These are phyloP conservation scores for Stagonosporopsis cucurbitacearum DNA, from an alignment of 2,329 filamentous ascomycete genomes.

Conservation along the genomic window DNA sequence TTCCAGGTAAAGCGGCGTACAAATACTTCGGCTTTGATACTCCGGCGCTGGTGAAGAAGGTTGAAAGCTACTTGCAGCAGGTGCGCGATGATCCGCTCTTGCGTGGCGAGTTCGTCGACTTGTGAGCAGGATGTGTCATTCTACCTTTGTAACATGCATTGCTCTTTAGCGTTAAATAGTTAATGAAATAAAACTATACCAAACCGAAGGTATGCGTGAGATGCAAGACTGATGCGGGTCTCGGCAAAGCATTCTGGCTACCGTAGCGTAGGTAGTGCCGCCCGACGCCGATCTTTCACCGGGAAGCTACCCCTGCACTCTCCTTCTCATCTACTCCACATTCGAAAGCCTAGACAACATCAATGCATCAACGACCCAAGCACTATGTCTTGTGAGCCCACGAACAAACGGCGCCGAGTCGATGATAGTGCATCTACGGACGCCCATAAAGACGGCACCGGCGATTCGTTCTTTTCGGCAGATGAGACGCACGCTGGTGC, in stretches of 20 bases:
- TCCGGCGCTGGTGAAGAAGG: conserved; percentile 52
- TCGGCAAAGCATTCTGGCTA: neutral
- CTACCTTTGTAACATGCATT: no score
- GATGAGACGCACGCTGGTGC: neutral
- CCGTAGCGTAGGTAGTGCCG: no score
- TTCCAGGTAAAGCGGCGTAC: conserved; percentile 63
- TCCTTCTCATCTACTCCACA: neutral
- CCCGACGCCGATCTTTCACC: neutral
- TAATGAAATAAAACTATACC: neutral
- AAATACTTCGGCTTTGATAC: conserved; percentile 63
- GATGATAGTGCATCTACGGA: neutral
- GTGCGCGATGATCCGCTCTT: conserved; percentile 46
- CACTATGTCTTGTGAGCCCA: neutral
- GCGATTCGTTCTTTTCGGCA: neutral
- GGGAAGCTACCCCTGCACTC: neutral
- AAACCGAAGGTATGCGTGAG: neutral
- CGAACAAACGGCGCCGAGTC: conserved; percentile 4
- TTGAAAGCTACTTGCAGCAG: conserved; percentile 46
- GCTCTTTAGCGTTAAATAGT: neutral
- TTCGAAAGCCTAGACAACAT: neutral
- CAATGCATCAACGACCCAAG: neutral
- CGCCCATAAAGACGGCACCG: neutral
- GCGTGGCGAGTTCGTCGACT: conserved; percentile 41
- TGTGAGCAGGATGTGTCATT: conserved; percentile 21
- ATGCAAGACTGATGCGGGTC: neutral